These are phyloP conservation scores for Chenopodium album DNA, from an alignment of 148 eudicot genomes.

Conservation along the genomic window DNA sequence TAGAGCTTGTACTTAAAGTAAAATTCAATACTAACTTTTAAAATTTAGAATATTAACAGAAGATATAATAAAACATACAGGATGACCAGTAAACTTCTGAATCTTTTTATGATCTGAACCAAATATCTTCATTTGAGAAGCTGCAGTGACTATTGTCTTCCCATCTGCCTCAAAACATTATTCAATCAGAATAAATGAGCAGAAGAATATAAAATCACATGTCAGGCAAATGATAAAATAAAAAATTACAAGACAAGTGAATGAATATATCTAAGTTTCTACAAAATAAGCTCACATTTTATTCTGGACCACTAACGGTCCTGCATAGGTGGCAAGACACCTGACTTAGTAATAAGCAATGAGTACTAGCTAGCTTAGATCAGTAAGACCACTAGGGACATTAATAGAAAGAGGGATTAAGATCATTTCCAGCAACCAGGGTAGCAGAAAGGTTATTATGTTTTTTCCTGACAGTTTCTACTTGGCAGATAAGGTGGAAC, in stretches of 20 bases:
- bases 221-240: background rate
- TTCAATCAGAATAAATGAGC: slow-evolving; percentile 3
- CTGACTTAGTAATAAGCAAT: background rate
- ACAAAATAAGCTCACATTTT: background rate
- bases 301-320: background rate
- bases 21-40: background rate
- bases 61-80: slow-evolving; percentile 48
- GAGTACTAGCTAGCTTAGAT: background rate
- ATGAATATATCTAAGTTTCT: background rate
- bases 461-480: no score
- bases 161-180: slow-evolving; percentile 56
- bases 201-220: background rate
- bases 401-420: background rate
- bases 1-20: background rate
- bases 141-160: slow-evolving; percentile 75
- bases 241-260: background rate
- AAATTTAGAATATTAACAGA: background rate
- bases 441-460: background rate
- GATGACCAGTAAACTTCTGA: slow-evolving; percentile 96
- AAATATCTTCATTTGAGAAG: slow-evolving; percentile 82
- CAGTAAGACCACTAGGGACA: background rate
- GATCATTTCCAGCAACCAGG: background rate
- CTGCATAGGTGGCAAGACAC: background rate
- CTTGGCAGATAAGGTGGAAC: no score
- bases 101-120: slow-evolving; percentile 64